A percentile compares a stretch with the other conserved stretches of the same genome.
Conservation (phyloP, 1,139 yeast genomes). For the Kluyveromyces sp. region DNA sequence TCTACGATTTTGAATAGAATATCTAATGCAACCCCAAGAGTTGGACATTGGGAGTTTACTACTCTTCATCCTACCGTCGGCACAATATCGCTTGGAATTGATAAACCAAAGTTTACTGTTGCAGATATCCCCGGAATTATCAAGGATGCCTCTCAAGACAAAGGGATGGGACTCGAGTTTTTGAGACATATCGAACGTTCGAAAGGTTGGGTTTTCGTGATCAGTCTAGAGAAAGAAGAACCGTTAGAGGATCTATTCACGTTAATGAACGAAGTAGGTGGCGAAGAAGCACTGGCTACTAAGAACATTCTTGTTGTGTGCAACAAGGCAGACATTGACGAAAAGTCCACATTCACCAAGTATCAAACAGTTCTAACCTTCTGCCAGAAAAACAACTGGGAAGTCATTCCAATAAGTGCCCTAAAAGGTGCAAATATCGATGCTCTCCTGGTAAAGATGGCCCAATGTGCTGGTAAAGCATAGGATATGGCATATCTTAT, state of each 20-base stretch:
- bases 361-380: slow-evolving; percentile 39
- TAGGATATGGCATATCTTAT: neutral
- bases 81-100: slow-evolving; percentile 62
- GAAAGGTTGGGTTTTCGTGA: slow-evolving; percentile 79
- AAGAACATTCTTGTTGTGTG: slow-evolving; percentile 73
- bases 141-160: slow-evolving; percentile 73
- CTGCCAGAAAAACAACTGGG: slow-evolving; percentile 47
- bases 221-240: slow-evolving; percentile 56
- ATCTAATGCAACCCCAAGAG: slow-evolving; percentile 80
- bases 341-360: slow-evolving; percentile 21
- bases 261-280: slow-evolving; percentile 66
- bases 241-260: slow-evolving; percentile 59
- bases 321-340: slow-evolving; percentile 77
- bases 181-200: slow-evolving; percentile 88
- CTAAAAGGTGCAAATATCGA: slow-evolving; percentile 63
- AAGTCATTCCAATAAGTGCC: slow-evolving; percentile 80
- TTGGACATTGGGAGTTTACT: slow-evolving; percentile 97
- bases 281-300: slow-evolving; percentile 37
- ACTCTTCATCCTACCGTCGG: slow-evolving; percentile 90
- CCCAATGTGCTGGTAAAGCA: slow-evolving; percentile 15
- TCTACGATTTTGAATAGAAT: slow-evolving; percentile 84
- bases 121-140: slow-evolving; percentile 97
- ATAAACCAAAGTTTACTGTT: slow-evolving; percentile 73
- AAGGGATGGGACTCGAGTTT: slow-evolving; percentile 92
- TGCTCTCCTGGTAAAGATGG: slow-evolving; percentile 59